These are phyloP conservation scores for Cyclaneusma minus DNA, from an alignment of 2,329 filamentous ascomycete genomes.

Conservation along the genomic window DNA sequence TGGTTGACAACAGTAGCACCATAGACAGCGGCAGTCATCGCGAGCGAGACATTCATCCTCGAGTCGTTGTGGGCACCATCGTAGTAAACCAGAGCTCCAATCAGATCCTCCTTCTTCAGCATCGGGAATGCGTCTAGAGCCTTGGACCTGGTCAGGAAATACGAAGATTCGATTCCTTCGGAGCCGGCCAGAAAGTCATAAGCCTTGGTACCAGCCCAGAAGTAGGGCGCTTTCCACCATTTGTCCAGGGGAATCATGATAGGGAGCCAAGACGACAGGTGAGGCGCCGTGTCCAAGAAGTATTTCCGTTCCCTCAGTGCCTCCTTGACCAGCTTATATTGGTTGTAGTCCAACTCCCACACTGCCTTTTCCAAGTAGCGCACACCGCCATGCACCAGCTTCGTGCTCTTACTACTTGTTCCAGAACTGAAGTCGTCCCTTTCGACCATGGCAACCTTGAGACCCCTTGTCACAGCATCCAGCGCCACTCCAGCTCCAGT, in stretches of 20 bases:
- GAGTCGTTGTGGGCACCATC: slow-evolving; percentile 88
- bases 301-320: slow-evolving; percentile 61
- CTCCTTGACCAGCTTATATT: slow-evolving; percentile 57
- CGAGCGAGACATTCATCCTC: slow-evolving; percentile 79
- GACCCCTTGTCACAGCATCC: slow-evolving; percentile 54
- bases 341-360: slow-evolving; percentile 60
- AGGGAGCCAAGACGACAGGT: slow-evolving; percentile 58
- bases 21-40: slow-evolving; percentile 79
- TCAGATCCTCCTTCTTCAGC: slow-evolving; percentile 64
- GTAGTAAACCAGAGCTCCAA: slow-evolving; percentile 79
- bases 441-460: slow-evolving; percentile 58
- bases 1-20: slow-evolving; percentile 74
- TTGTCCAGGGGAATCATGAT: slow-evolving; percentile 63
- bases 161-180: slow-evolving; percentile 78
- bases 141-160: slow-evolving; percentile 76
- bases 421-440: slow-evolving; percentile 60
- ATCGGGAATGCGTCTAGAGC: slow-evolving; percentile 79
- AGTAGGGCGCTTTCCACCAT: slow-evolving; percentile 67
- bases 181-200: slow-evolving; percentile 77
- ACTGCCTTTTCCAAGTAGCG: slow-evolving; percentile 63
- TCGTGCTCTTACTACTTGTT: slow-evolving; percentile 62
- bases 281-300: slow-evolving; percentile 59
- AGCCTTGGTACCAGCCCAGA: slow-evolving; percentile 63
- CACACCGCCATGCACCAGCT: slow-evolving; percentile 63
- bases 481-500: slow-evolving; percentile 58